Evolutionary conservation across 2,329 filamentous ascomycete genomes (phyloP), one percentile per base, ranked within the genome.

Genomic region (Cryphonectria nitschkei): DNA sequence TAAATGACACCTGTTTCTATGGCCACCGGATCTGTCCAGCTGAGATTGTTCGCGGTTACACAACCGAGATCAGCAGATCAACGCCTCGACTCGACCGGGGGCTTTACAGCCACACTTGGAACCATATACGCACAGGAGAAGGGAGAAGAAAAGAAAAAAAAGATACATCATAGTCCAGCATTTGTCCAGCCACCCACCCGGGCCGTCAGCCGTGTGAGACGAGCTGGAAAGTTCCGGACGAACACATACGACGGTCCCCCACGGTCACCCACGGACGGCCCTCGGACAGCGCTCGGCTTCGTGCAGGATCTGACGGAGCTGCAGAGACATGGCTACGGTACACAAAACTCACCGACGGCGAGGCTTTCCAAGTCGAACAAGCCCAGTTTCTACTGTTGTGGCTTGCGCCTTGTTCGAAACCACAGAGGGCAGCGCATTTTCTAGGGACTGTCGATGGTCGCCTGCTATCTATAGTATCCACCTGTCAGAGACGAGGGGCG

Each of bases 401-500:
- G 61, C 39, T 32, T 29, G 26, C 4, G 58, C 22, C 58, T 5
- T 37, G 32, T 39, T 39, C 32, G 6, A 26, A 8, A 6, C 58
- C 19, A 2, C 22, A 11, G 32, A 34, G 32, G 34, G 58, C 58
- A 39, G 58, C n/a, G 56, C 3, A 39, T n/a, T 22, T 37, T 39
- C 16, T 16, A 34, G 4, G n/a, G 11, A 39, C 37, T 9, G 34
- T 39, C 58, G 22, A 61, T 61, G 58, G 32, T 37, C 58, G 34
- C 58, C 34, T 39, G 5, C 58, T 61, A 61, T 61, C 58, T 61
- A 39, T 39, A 39, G 58, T 61, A 61, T 61, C 58, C 58, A 61
- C 58, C 58, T 39, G 34, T 61, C 58, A 61, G 22, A 19, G 58
- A 61, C 56, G 32, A 32, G 46, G 46, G 43, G 46, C 22, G 46